Evolutionary conservation across 2,329 filamentous ascomycete genomes (phyloP).

Genomic region (Aspergillus candidus): DNA sequence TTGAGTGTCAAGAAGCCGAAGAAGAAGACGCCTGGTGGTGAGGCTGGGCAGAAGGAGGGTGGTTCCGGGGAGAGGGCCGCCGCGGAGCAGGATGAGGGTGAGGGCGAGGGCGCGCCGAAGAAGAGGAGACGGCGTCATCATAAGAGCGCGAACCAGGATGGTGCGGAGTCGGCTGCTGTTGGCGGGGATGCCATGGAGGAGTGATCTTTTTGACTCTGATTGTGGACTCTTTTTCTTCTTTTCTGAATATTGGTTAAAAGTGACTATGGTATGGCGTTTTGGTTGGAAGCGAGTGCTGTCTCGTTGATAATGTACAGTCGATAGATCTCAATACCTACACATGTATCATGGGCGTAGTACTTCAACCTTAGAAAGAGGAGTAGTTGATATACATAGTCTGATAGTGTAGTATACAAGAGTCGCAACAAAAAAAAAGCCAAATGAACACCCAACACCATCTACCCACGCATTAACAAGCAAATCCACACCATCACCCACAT

Average conservation of each 20-base stretch:
- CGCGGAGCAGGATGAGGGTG: constrained; percentile 7
- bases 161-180: constrained; percentile 9
- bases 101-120: constrained; percentile 20
- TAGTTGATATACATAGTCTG: no score
- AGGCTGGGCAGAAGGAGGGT: constrained; percentile 15
- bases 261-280: constrained; percentile 25
- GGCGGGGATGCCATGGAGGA: constrained; percentile 15
- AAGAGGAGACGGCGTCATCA: constrained; percentile 33
- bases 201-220: constrained; percentile 2
- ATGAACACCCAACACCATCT: constrained; percentile 1
- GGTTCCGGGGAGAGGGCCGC: constrained; percentile 16
- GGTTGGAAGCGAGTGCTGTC: constrained; percentile 22
- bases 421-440: no score
- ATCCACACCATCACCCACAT: no score
- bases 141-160: constrained; percentile 21
- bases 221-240: constrained; percentile 1
- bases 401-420: no score
- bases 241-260: constrained; percentile 1
- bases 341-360: no score
- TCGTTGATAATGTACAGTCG: constrained; percentile 11
- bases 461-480: neutral
- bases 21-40: constrained; percentile 15
- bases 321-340: constrained; percentile 11
- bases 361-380: no score
- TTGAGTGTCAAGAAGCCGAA: constrained; percentile 45